phyloP scores from a whole-genome alignment of 345 rosid genomes.

The Erysimum cheiranthoides region DNA sequence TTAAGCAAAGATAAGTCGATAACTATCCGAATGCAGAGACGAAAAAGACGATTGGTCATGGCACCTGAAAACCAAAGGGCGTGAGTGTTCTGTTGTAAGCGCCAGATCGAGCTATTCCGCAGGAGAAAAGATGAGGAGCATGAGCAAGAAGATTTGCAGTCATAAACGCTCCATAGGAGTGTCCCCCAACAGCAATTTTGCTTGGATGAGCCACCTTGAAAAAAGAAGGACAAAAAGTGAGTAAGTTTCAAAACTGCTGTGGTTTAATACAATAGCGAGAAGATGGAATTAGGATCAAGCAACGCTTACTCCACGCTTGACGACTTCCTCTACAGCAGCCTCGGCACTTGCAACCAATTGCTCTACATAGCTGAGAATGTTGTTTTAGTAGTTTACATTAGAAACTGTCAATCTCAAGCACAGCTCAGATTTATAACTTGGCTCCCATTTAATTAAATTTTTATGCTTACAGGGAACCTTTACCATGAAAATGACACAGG shows the following conservation, averaged over 20 bases:
- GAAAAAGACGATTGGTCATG: neutral
- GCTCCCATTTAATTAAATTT: slow-evolving; percentile 15
- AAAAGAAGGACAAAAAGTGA: neutral
- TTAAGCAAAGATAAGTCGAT: slow-evolving; percentile 15
- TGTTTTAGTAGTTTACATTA: slow-evolving; percentile 27
- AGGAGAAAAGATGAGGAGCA: slow-evolving; percentile 95
- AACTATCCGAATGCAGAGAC: slow-evolving; percentile 28
- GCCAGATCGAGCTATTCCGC: slow-evolving; percentile 98
- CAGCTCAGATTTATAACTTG: slow-evolving; percentile 17
- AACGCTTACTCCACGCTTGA: slow-evolving; percentile 78
- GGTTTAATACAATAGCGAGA: slow-evolving; percentile 1
- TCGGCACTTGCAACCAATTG: slow-evolving; percentile 96
- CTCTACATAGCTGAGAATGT: slow-evolving; percentile 75
- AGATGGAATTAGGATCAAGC: slow-evolving; percentile 22
- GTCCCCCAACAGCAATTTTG: slow-evolving; percentile 96
- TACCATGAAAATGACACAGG: neutral
- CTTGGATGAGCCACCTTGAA: slow-evolving; percentile 85
- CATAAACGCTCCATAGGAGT: slow-evolving; percentile 99
- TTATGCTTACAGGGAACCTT: slow-evolving; percentile 2
- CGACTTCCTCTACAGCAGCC: slow-evolving; percentile 98
- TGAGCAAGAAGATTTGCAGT: slow-evolving; percentile 96
- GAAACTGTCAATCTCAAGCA: slow-evolving; percentile 21
- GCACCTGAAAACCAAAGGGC: slow-evolving; percentile 98
- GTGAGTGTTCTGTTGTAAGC: slow-evolving; percentile 99
- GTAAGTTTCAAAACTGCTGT: slow-evolving; percentile 8